Conservation (phyloP, 345 rosid species). For the Carallia pectinifolia region DNA sequence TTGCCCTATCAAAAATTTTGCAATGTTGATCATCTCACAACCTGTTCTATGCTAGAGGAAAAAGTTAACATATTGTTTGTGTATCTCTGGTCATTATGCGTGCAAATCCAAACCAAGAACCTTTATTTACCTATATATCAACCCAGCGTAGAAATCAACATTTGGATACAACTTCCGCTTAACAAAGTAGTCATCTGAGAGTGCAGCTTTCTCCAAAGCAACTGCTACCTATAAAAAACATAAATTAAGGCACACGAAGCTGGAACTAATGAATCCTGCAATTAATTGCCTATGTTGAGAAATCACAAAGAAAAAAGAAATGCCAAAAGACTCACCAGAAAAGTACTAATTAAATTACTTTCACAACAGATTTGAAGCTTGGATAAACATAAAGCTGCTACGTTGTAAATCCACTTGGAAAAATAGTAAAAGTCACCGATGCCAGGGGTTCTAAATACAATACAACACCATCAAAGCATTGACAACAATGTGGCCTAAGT, state of each 20-base stretch:
- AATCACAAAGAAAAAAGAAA: neutral
- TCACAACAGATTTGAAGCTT: neutral
- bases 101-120: neutral
- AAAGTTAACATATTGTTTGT: neutral
- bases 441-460: neutral
- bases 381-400: neutral
- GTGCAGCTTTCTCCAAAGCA: conserved; percentile 95
- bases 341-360: neutral
- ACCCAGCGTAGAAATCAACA: conserved; percentile 97
- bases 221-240: conserved; percentile 69
- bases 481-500: neutral
- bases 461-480: neutral
- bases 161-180: conserved; percentile 94
- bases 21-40: neutral
- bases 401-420: neutral
- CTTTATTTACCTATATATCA: conserved; percentile 68
- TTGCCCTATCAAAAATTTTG: conserved; percentile 53
- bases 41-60: conserved; percentile 3
- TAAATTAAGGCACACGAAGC: conserved; percentile 3
- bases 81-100: conserved; percentile 4
- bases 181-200: conserved; percentile 84
- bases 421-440: too few species aligned
- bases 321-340: neutral
- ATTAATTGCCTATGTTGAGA: neutral
- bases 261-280: neutral